Conservation (phyloP, 2,329 filamentous ascomycete genomes). For the Colletotrichum trifolii region DNA sequence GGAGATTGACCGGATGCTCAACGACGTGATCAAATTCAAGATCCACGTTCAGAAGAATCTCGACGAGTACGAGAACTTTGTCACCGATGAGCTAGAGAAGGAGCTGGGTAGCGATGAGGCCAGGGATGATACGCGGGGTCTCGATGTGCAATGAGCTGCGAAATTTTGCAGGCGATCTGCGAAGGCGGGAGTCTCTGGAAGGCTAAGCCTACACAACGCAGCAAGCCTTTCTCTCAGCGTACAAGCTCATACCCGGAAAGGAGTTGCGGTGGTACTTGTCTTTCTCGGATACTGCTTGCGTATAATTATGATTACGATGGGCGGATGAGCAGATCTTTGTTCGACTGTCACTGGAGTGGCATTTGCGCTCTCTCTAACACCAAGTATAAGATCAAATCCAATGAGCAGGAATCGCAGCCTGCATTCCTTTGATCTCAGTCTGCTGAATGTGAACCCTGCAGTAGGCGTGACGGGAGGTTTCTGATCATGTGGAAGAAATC, state of each 20-base stretch:
- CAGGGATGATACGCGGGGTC: conserved; percentile 62
- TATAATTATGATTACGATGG: conserved; percentile 26
- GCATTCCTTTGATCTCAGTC: no score
- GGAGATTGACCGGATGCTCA: conserved; percentile 93
- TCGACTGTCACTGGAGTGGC: no score
- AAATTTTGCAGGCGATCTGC: conserved; percentile 24
- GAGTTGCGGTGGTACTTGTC: conserved; percentile 15
- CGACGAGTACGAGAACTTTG: conserved; percentile 94
- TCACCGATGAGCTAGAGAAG: conserved; percentile 91
- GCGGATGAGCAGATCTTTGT: no score
- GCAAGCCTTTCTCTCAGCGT: conserved; percentile 13
- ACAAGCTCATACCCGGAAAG: conserved; percentile 4
- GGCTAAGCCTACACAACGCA: no score
- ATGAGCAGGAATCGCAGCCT: no score
- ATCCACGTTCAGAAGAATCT: conserved; percentile 93
- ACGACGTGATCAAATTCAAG: conserved; percentile 98
- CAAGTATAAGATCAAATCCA: no score
- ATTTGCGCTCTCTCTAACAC: no score
- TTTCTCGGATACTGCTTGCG: conserved; percentile 33
- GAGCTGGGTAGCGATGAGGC: conserved; percentile 76
- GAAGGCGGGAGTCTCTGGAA: background rate
- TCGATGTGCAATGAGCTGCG: conserved; percentile 54
- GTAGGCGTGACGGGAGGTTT: no score
- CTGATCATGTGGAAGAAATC: no score
- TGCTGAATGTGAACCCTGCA: no score